A percentile compares a stretch with the other conserved stretches of the same genome.
These are phyloP conservation scores for Candida maesae DNA, from an alignment of 805 yeast species.

Conservation along the genomic window DNA sequence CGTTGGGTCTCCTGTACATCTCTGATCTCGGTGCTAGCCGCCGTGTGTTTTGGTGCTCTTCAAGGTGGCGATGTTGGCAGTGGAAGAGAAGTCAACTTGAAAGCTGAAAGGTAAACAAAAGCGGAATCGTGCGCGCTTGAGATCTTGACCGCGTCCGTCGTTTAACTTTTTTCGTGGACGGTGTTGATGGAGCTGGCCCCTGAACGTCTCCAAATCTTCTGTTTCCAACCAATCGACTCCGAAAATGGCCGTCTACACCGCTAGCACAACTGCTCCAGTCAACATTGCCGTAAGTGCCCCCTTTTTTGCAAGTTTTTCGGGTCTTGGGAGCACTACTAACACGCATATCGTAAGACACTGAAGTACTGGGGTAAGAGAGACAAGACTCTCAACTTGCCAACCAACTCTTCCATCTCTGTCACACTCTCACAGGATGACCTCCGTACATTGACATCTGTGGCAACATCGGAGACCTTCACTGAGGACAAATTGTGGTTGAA, in stretches of 20 bases:
- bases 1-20: conserved; percentile 15
- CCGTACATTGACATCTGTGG: conserved; percentile 87
- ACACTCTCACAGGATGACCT: conserved; percentile 89
- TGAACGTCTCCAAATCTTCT: too few species aligned
- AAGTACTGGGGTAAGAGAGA: conserved; percentile 99
- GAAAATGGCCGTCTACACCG: conserved; percentile 53
- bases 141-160: neutral
- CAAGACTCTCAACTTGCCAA: conserved; percentile 81
- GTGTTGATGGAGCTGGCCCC: neutral
- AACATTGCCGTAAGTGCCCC: conserved; percentile 76
- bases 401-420: conserved; percentile 93
- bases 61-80: too few species aligned
- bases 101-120: conserved; percentile 8
- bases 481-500: conserved; percentile 80
- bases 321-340: neutral
- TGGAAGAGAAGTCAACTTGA: too few species aligned
- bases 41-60: too few species aligned
- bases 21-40: neutral
- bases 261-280: conserved; percentile 94
- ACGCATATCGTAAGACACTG: conserved; percentile 52
- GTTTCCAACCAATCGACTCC: neutral
- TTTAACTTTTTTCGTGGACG: conserved; percentile 1
- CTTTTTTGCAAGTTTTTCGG: neutral
- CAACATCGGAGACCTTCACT: conserved; percentile 53
- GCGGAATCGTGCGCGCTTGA: neutral